Evolutionary conservation across 768 basidiomycete genomes (phyloP).

Genomic region (Lactifluus subvellereus): DNA sequence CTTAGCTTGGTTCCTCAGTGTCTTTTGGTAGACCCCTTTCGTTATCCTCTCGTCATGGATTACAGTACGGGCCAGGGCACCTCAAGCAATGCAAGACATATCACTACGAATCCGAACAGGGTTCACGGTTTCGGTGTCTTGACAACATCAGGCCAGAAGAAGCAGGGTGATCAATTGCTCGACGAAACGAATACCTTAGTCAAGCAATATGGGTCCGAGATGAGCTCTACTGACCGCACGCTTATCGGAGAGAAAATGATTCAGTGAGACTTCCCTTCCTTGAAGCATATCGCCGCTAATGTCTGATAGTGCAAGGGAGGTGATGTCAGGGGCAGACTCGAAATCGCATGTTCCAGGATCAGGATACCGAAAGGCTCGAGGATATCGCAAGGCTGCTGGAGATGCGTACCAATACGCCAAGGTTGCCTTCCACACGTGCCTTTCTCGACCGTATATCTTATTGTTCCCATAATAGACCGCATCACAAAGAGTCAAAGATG

Average conservation of each 20-base stretch:
- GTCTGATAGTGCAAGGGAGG: background rate
- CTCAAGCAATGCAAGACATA: background rate
- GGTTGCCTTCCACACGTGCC: background rate
- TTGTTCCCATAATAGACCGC: background rate
- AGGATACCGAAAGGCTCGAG: background rate
- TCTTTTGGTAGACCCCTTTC: background rate
- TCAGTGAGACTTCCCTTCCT: background rate
- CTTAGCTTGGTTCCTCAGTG: background rate
- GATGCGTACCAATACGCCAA: background rate
- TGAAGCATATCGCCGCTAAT: background rate
- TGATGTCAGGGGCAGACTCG: background rate
- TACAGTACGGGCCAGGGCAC: background rate
- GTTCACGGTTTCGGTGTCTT: background rate
- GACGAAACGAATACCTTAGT: background rate
- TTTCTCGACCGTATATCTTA: background rate
- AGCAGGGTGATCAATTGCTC: background rate
- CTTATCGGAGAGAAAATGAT: background rate
- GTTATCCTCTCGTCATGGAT: background rate
- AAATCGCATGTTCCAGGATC: background rate
- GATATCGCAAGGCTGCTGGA: background rate
- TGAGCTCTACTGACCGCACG: background rate
- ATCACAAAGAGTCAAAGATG: background rate
- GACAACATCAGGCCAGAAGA: background rate
- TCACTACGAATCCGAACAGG: background rate
- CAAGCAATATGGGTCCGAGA: background rate